Base-by-base conservation (phyloP, 768 basidiomycete species). In the Coprinellus micaceus region DNA sequence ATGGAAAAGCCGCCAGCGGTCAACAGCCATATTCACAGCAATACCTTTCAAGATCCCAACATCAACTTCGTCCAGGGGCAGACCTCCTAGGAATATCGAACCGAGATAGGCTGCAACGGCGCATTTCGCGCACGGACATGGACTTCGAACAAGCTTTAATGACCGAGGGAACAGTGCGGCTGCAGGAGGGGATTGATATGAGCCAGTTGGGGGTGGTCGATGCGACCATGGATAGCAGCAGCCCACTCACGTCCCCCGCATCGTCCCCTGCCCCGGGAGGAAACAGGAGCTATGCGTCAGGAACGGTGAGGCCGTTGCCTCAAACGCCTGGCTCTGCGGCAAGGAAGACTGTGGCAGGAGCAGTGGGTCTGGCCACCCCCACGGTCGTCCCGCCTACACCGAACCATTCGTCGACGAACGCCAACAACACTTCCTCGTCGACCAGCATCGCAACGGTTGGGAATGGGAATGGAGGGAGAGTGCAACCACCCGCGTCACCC, bases 91-190 rank as follows among this genome's bases (percentile, higher is more conserved):
- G 49, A 51, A 30, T 24, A 51, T 36, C 49, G 49, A 48, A 30
- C 49, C 33, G 30, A 33, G 49, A n/a, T 9, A 24, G 33, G 33
- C 22, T 78, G 30, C 75, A 74, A 53, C 81, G 83, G 54, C 81
- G 88, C 28, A 68, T 79, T 44, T 91, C 91, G 41, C 82, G 89
- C 39, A 82, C 84, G 29, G 89, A 91, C 72, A 75, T 87, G 66
- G 89, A 91, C 67, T 94, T 94, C 62, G 91, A 93, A 71, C 83
- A 85, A 64, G 90, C 85, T 12, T 69, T 94, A 61, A 78, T 75
- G 57, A 75, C 75, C 11, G 83, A 83, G 40, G 85, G 82, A 22
- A 94, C 91, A 2, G 80, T 91, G 15, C 63, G 80, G 54, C 74
- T 93, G 48, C 81, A 77, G 59, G 89, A 93, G 68, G 84, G 88